A percentile compares a stretch with the other conserved stretches of the same genome.
Evolutionary conservation across 2,329 filamentous ascomycete genomes (phyloP).

Genomic region (Fusarium chlamydosporum): DNA sequence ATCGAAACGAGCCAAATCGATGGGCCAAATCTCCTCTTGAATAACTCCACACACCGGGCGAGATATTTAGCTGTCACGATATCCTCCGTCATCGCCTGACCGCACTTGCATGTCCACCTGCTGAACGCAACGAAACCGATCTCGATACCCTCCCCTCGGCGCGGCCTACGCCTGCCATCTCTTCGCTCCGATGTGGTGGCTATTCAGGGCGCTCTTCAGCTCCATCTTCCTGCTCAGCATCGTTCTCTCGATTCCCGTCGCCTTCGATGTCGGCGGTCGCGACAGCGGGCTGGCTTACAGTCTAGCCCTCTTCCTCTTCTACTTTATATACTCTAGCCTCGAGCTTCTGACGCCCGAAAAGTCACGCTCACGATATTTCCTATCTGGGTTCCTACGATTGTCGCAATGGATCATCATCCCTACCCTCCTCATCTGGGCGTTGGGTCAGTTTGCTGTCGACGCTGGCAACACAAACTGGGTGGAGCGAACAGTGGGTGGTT

Average conservation of each 20-base stretch:
- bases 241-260: conserved; percentile 94
- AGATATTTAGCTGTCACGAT: conserved; percentile 28
- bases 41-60: conserved; percentile 34
- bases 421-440: conserved; percentile 89
- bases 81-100: conserved; percentile 25
- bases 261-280: conserved; percentile 96
- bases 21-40: conserved; percentile 41
- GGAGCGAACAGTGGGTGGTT: conserved; percentile 79
- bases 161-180: conserved; percentile 50
- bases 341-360: conserved; percentile 84
- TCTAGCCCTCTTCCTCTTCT: conserved; percentile 88
- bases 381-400: conserved; percentile 77
- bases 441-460: conserved; percentile 96
- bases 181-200: conserved; percentile 78
- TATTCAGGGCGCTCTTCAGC: conserved; percentile 84
- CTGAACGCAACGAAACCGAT: conserved; percentile 30
- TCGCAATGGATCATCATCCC: conserved; percentile 92
- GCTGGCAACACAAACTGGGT: conserved; percentile 84
- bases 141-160: conserved; percentile 44
- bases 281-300: conserved; percentile 96
- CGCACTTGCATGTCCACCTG: conserved; percentile 40
- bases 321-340: conserved; percentile 86
- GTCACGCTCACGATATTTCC: conserved; percentile 79
- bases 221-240: conserved; percentile 90
- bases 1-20: conserved; percentile 40